Base-by-base conservation (phyloP, 371 early-diverging fungal genomes). In the Mucor lusitanicus region DNA sequence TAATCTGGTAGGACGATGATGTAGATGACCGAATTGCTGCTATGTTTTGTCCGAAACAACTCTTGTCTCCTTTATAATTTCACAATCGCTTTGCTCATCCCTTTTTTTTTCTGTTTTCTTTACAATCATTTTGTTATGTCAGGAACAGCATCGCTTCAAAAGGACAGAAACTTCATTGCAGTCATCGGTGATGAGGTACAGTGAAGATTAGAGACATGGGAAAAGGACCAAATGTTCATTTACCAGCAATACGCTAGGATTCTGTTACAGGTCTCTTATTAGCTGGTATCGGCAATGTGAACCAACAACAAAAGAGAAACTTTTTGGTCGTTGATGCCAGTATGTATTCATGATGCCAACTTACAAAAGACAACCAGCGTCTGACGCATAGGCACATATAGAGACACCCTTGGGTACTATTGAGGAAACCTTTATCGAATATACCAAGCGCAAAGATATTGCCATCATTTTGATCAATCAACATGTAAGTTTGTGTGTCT, bases 381-480 rank as follows among this genome's bases (percentile, higher is more conserved):
- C 33, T 33, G 12, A 60, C 23, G n/a, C 12, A 28, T 67, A 28
- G 50, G 39, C 7, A n/a, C 11, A 19, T 28, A 6, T 71, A 96
- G 96, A 98, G 79, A 98, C 98, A 3, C 90, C 97, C n/a, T 76
- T 95, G 62, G 75, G 89, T 30, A 87, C 89, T 42, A 91, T 99
- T 69, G 97, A 98, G 76, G 95, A 95, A 74, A 77, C 92, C 12
- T 98, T 99, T 76, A 69, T 77, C 17, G 92, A 93, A 70, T 95
- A 95, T 71, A 91, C 91, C n/a, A 85, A 86, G 71, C 88, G 98
- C 64, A 95, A 94, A 83, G 99, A 99, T 70, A 95, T 99, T 80
- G 99, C 97, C 58, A 98, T 99, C 76, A 90, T 99, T 61, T 77
- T 99, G 67, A 97, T 99, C 69, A 99, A 95, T 79, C 99, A 99